A percentile compares a stretch with the other conserved stretches of the same genome.
Evolutionary conservation across 148 eudicot species (phyloP).

Genomic region (Fallopia convolvulus): DNA sequence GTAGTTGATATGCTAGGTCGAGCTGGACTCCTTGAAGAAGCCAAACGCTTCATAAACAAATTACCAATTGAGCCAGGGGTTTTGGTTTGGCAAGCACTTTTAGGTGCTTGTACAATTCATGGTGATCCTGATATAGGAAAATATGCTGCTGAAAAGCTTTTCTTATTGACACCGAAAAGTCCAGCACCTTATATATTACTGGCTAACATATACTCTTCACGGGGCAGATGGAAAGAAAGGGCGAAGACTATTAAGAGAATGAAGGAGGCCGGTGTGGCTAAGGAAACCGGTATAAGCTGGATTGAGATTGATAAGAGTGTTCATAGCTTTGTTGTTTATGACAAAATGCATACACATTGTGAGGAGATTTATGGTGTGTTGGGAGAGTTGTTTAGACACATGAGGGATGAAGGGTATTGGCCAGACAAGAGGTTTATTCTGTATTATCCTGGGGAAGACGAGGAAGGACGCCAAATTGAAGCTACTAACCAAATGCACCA

Average conservation of each 20-base stretch:
- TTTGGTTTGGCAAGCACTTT: constrained; percentile 75
- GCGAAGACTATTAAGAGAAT: constrained; percentile 58
- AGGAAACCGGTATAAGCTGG: constrained; percentile 83
- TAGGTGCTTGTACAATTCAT: constrained; percentile 70
- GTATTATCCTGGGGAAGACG: constrained; percentile 31
- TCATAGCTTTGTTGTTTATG: constrained; percentile 71
- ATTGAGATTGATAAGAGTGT: constrained; percentile 66
- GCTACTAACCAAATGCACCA: neutral
- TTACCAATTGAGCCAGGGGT: constrained; percentile 54
- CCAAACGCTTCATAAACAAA: constrained; percentile 46
- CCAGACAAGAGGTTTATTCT: constrained; percentile 45
- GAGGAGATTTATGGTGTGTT: constrained; percentile 32
- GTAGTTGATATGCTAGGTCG: constrained; percentile 87
- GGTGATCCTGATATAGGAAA: constrained; percentile 57
- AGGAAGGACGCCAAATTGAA: constrained; percentile 13
- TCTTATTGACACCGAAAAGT: constrained; percentile 44
- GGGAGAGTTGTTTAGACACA: constrained; percentile 43
- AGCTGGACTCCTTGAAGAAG: constrained; percentile 61
- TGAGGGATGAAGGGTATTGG: constrained; percentile 61
- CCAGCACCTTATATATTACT: constrained; percentile 50
- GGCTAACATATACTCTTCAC: constrained; percentile 76
- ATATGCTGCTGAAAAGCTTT: constrained; percentile 62
- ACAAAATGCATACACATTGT: constrained; percentile 51
- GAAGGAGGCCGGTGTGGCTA: constrained; percentile 56
- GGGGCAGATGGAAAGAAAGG: constrained; percentile 68